Evolutionary conservation across 2,329 filamentous ascomycete genomes (phyloP).

Genomic region (Cadophora sp.): DNA sequence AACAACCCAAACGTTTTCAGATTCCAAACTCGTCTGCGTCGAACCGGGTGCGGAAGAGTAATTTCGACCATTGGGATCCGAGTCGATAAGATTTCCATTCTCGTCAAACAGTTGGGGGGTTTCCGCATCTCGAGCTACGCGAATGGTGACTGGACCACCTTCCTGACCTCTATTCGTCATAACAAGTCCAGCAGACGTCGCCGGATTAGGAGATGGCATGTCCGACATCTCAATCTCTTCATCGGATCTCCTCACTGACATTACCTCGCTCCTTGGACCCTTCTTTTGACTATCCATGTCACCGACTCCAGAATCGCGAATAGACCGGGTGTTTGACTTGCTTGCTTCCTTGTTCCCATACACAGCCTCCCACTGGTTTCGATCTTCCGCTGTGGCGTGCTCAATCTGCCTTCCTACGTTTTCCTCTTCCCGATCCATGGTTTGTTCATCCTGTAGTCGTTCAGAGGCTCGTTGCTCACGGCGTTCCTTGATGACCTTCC

Average conservation of each 20-base stretch:
- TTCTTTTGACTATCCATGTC: conserved; percentile 57
- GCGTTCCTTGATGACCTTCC: conserved; percentile 77
- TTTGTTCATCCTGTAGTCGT: conserved; percentile 57
- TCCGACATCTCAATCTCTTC: conserved; percentile 63
- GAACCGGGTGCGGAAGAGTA: conserved; percentile 27
- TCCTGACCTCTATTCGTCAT: conserved; percentile 51
- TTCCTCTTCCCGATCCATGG: conserved; percentile 70
- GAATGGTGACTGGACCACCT: conserved; percentile 35
- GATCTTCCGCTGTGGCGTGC: conserved; percentile 65
- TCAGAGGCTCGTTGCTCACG: conserved; percentile 60
- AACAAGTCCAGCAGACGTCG: conserved; percentile 51
- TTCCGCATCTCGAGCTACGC: conserved; percentile 35
- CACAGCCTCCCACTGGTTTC: conserved; percentile 75
- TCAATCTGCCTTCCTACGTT: conserved; percentile 73
- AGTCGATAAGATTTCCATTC: conserved; percentile 57
- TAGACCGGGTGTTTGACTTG: conserved; percentile 37
- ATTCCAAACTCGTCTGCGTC: conserved; percentile 42
- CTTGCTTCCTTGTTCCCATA: conserved; percentile 68
- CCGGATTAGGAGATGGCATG: conserved; percentile 44
- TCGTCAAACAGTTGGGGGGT: conserved; percentile 32
- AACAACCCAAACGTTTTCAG: conserved; percentile 45
- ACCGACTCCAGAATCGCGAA: conserved; percentile 43
- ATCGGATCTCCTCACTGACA: conserved; percentile 48
- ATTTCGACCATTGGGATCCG: conserved; percentile 58
- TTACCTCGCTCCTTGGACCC: conserved; percentile 35